Percentiles rank a stretch among this genome's conserved stretches.
These are phyloP conservation scores for Fusarium pseudoanthophilum DNA, from an alignment of 2,329 filamentous ascomycete species.

Conservation along the genomic window DNA sequence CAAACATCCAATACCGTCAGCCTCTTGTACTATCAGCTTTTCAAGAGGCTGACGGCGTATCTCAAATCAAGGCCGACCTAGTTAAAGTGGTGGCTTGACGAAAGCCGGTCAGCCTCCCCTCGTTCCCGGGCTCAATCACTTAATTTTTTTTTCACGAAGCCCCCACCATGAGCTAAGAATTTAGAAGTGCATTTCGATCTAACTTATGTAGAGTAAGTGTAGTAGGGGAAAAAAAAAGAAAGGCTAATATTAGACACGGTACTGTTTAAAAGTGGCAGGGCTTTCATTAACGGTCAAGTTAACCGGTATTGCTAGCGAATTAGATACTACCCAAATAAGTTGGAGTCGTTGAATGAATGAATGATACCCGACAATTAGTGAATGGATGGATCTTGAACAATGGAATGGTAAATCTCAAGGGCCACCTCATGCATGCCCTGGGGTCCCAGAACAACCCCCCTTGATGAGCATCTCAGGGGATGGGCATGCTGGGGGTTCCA, in stretches of 20 bases:
- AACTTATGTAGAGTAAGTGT: background rate
- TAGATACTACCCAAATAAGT: background rate
- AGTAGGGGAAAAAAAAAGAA: background rate
- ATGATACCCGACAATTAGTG: background rate
- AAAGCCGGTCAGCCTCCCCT: slow-evolving; percentile 7
- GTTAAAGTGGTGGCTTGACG: slow-evolving; percentile 20
- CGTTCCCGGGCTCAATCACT: slow-evolving; percentile 4
- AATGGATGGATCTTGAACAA: background rate
- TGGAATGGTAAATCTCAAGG: slow-evolving; percentile 4
- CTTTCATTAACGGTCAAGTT: background rate
- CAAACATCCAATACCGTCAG: slow-evolving; percentile 13
- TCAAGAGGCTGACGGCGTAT: background rate
- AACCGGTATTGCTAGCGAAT: slow-evolving; percentile 4
- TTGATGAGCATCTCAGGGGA: slow-evolving; percentile 31
- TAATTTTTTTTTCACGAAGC: slow-evolving; percentile 6
- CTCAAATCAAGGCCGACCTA: background rate
- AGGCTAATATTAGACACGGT: slow-evolving; percentile 29
- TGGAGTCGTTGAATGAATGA: background rate
- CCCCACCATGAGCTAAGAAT: slow-evolving; percentile 31
- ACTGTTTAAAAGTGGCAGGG: background rate
- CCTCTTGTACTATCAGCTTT: slow-evolving; percentile 1
- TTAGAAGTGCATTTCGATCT: slow-evolving; percentile 28
- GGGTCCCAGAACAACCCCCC: background rate
- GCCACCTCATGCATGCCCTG: background rate
- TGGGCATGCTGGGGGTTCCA: slow-evolving; percentile 25